Percentiles rank a stretch among this genome's conserved stretches.
phyloP scores from a whole-genome alignment of 306 rosid genomes.

The Rosa rugosa region DNA sequence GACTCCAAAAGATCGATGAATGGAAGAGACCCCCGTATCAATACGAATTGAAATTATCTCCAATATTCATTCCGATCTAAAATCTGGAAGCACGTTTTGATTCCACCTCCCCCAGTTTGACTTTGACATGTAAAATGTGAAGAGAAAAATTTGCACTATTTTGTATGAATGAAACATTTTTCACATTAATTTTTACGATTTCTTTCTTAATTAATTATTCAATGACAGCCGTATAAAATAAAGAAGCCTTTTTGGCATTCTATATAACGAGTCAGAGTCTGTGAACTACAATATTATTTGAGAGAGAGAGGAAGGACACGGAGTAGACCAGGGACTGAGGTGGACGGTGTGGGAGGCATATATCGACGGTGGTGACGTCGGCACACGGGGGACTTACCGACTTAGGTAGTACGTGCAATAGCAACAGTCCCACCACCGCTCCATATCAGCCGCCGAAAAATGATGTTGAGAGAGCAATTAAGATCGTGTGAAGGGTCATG shows the following conservation, averaged over 20 bases:
- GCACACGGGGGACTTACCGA: slow-evolving; percentile 9
- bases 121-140: neutral
- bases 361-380: neutral
- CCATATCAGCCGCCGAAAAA: slow-evolving; percentile 9
- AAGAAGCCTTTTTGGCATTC: neutral
- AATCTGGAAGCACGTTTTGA: neutral
- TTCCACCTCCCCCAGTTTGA: neutral
- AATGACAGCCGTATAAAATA: neutral
- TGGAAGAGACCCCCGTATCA: neutral
- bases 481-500: neutral
- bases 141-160: neutral
- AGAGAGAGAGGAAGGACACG: neutral
- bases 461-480: neutral
- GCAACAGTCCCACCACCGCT: neutral
- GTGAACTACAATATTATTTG: neutral
- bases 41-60: neutral
- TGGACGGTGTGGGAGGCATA: neutral
- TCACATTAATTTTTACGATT: neutral
- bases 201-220: neutral
- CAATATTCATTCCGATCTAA: neutral
- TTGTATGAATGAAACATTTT: neutral
- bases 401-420: slow-evolving; percentile 15
- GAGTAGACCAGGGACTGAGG: neutral
- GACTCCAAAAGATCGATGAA: neutral
- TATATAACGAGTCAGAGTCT: neutral